Base-by-base conservation (phyloP, 169 alveolate genomes). In the Plasmodium knowlesi region DNA sequence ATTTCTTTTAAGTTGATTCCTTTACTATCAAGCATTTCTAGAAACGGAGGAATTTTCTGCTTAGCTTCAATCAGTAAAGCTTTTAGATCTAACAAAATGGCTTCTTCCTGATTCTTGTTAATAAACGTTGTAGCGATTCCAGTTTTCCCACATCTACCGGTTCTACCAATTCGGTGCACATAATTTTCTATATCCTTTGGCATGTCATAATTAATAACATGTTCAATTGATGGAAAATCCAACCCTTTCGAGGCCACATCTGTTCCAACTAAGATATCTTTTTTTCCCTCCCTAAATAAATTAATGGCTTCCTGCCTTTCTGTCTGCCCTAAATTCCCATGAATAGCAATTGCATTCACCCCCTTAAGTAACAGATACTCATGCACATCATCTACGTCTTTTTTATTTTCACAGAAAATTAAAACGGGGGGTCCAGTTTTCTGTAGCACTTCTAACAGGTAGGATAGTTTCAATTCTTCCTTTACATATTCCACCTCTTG, bases 91-190 rank as follows among this genome's bases (percentile, higher is more conserved):
- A 97, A 93, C 54, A 98, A 93, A 28, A 94, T 91, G 43, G 94
- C 95, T 76, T 94, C 96, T 10, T 95, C 96, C 30, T 94, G 97
- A 74, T 96, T 96, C 92, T 97, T 98, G 94, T 97, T 97, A 80
- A 98, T 96, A 88, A 99, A 98, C 0, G 99, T 98, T 43, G 99
- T 98, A 25, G 99, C 99, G 22, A 97, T 97, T 28, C 99, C 99
- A 3, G 98, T 96, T 57, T 83, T 82, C 9, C 99, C 99, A 39
- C 99, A 98, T 84, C 99, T 96, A 8, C 99, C 99, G 3, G 99
- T 99, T 84, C 99, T 98, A 30, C 99, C 99, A 10, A 99, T 99
- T 84, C 99, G 95, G 93, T 99, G 99, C 30, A 98, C 98, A 95
- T 99, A 99, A 92, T 98, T 98, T 92, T 99, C 99, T 84, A 99